Percentiles rank a stretch among this genome's conserved stretches.
phyloP scores from a whole-genome alignment of 768 basidiomycete species.

The Lactarius evosmus region DNA sequence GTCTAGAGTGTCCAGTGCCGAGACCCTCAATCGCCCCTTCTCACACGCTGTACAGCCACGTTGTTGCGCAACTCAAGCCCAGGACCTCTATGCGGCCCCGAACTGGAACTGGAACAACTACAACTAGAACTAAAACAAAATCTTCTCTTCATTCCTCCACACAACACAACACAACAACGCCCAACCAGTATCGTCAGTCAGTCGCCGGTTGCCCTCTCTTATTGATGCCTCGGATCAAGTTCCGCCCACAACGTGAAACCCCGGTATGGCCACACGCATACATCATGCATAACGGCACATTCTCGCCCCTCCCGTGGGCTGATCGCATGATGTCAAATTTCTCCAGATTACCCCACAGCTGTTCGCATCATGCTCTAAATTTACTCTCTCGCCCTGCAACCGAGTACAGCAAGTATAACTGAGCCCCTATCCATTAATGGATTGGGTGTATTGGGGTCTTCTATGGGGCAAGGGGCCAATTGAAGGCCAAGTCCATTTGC shows the following conservation, averaged over 20 bases:
- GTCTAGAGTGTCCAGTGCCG: background rate
- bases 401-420: background rate
- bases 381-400: background rate
- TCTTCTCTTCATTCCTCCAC: background rate
- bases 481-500: background rate
- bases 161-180: background rate
- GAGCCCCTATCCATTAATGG: background rate
- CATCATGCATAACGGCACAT: constrained; percentile 15
- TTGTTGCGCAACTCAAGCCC: background rate
- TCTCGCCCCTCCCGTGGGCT: background rate
- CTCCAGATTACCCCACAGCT: constrained; percentile 11
- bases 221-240: constrained; percentile 2
- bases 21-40: constrained; percentile 1
- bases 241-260: background rate
- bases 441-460: background rate
- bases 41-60: background rate
- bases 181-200: no score
- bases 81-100: background rate
- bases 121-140: background rate
- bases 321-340: constrained; percentile 11
- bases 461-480: background rate
- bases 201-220: no score
- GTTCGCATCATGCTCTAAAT: background rate
- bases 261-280: background rate
- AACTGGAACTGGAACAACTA: background rate